A percentile compares a stretch with the other conserved stretches of the same genome.
Conservation (phyloP, 106 monocot genomes). For the Dendrobium catenatum region DNA sequence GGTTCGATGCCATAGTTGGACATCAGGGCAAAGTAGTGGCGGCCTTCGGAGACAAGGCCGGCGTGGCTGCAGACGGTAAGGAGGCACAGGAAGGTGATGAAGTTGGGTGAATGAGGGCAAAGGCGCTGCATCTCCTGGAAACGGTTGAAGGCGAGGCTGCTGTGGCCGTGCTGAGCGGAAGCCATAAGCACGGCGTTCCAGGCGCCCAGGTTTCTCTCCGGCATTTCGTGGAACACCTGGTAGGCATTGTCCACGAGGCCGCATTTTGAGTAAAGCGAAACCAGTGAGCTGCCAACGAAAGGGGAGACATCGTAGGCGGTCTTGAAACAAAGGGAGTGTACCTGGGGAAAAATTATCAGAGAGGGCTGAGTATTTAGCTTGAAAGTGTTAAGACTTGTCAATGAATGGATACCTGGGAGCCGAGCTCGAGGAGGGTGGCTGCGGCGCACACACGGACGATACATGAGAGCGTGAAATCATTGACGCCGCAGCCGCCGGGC, state of each 20-base stretch:
- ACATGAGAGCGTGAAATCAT: constrained; percentile 63
- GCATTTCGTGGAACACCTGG: constrained; percentile 49
- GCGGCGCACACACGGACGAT: constrained; percentile 40
- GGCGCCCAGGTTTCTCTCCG: constrained; percentile 40
- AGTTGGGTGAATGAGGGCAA: constrained; percentile 31
- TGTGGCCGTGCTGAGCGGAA: constrained; percentile 65
- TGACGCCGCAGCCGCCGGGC: constrained; percentile 13
- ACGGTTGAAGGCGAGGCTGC: constrained; percentile 20
- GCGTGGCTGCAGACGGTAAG: constrained; percentile 74
- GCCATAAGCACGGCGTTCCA: constrained; percentile 65
- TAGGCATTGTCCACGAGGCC: constrained; percentile 48
- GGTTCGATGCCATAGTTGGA: constrained; percentile 20
- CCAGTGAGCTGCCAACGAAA: constrained; percentile 60
- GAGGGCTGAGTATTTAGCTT: neutral
- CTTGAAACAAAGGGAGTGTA: constrained; percentile 43
- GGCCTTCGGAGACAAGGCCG: constrained; percentile 51
- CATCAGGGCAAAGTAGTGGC: constrained; percentile 45
- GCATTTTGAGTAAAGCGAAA: constrained; percentile 66
- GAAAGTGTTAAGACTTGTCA: neutral
- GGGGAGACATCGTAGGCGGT: constrained; percentile 39
- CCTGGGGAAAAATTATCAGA: constrained; percentile 8
- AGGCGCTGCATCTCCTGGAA: constrained; percentile 33
- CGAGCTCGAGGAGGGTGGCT: constrained; percentile 48
- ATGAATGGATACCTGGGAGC: constrained; percentile 18
- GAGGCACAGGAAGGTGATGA: constrained; percentile 70